Conservation (phyloP, 768 basidiomycete genomes). For the Strobilomyces echinocephalus region DNA sequence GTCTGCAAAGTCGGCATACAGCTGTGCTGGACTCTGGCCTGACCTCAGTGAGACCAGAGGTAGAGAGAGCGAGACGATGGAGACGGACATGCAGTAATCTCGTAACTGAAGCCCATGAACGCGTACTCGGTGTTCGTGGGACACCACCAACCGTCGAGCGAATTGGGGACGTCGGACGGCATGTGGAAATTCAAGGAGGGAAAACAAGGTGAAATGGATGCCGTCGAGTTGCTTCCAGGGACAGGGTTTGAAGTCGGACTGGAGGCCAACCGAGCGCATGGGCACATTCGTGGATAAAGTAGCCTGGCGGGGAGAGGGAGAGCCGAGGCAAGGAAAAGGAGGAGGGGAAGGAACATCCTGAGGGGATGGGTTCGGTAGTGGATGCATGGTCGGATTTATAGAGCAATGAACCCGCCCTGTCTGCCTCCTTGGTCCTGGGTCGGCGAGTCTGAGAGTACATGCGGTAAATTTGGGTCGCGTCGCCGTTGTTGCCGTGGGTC, state of each 20-base stretch:
- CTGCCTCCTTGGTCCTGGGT: too few species aligned
- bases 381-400: background rate
- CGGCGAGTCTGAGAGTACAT: too few species aligned
- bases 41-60: conserved; percentile 1
- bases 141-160: conserved; percentile 61
- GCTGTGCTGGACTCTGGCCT: conserved; percentile 55
- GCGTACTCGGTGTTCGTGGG: conserved; percentile 58
- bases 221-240: background rate
- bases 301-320: conserved; percentile 11
- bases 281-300: conserved; percentile 10
- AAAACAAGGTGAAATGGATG: conserved; percentile 25
- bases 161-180: conserved; percentile 46
- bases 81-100: conserved; percentile 56
- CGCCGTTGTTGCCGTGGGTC: too few species aligned
- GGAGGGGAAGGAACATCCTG: conserved; percentile 8
- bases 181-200: conserved; percentile 46
- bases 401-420: too few species aligned
- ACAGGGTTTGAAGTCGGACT: background rate
- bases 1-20: conserved; percentile 54
- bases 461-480: too few species aligned
- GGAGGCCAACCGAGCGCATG: background rate
- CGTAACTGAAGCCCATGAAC: conserved; percentile 76
- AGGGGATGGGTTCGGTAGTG: background rate
- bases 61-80: background rate
- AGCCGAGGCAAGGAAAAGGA: conserved; percentile 4